A percentile compares a stretch with the other conserved stretches of the same genome.
These are phyloP conservation scores for Vickermania spadyakhi DNA, from an alignment of 208 protist genomes.

Conservation along the genomic window DNA sequence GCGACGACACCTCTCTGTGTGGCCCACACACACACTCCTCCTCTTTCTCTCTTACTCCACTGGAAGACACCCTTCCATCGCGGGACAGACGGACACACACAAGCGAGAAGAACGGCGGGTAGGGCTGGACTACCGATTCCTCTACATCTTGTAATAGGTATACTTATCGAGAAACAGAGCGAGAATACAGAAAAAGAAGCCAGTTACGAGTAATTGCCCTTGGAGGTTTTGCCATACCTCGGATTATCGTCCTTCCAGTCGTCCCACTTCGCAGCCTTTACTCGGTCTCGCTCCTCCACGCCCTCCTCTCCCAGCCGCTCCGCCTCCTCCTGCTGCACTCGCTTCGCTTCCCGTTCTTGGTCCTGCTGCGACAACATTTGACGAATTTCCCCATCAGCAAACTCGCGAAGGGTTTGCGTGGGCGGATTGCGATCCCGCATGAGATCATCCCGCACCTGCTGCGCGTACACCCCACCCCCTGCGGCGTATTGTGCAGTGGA, in stretches of 20 bases:
- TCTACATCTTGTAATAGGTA: too few relatives aligned
- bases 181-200: too few relatives aligned
- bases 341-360: constrained; percentile 23
- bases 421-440: constrained; percentile 75
- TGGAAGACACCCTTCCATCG: too few relatives aligned
- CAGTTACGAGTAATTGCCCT: constrained; percentile 60
- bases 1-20: too few relatives aligned
- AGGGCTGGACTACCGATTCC: too few relatives aligned
- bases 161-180: too few relatives aligned
- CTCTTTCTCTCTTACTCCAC: too few relatives aligned
- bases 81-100: too few relatives aligned
- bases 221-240: constrained; percentile 58
- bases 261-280: constrained; percentile 62
- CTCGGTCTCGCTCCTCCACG: constrained; percentile 75
- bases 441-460: constrained; percentile 60
- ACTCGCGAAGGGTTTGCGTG: constrained; percentile 83
- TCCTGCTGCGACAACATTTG: constrained; percentile 70
- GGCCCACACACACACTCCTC: too few relatives aligned
- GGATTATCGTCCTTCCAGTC: constrained; percentile 85
- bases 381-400: constrained; percentile 76
- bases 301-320: constrained; percentile 65
- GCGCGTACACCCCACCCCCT: constrained; percentile 26
- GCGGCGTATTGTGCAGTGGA: too few relatives aligned
- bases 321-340: constrained; percentile 59
- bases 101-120: too few relatives aligned